Conservation (phyloP, 2,329 filamentous ascomycete genomes). For the Rasamsonia emersonii region DNA sequence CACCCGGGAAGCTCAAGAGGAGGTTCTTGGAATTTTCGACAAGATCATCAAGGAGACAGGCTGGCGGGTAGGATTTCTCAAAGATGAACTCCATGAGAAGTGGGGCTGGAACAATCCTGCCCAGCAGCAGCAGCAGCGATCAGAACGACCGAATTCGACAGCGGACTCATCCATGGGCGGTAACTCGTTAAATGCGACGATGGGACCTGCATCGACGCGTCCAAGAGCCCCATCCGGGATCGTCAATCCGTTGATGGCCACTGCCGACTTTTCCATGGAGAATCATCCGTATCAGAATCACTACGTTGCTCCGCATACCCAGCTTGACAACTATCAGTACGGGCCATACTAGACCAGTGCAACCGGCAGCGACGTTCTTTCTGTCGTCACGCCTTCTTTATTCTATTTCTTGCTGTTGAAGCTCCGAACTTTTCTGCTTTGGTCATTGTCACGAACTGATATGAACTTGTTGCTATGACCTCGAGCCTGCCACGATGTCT, state of each 20-base stretch:
- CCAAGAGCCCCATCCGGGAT: constrained; percentile 38
- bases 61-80: constrained; percentile 67
- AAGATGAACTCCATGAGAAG: constrained; percentile 60
- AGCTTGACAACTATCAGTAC: constrained; percentile 20
- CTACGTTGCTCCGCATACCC: constrained; percentile 60
- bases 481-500: no score
- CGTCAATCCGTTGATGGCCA: constrained; percentile 61
- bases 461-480: no score
- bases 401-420: no score
- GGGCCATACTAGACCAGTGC: constrained; percentile 8
- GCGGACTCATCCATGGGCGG: constrained; percentile 6
- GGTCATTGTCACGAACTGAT: no score
- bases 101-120: constrained; percentile 62
- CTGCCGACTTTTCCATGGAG: constrained; percentile 66
- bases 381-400: no score
- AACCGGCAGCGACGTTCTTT: not conserved
- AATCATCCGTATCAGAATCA: constrained; percentile 75
- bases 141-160: not conserved
- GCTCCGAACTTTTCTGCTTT: no score
- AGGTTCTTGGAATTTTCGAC: constrained; percentile 68
- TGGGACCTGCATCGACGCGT: constrained; percentile 19
- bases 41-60: constrained; percentile 68
- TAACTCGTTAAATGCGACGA: constrained; percentile 15
- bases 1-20: constrained; percentile 63
- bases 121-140: constrained; percentile 23